Evolutionary conservation across 768 basidiomycete genomes (phyloP), one percentile per base, ranked within the genome.

Genomic region (Amanita polypyramis): DNA sequence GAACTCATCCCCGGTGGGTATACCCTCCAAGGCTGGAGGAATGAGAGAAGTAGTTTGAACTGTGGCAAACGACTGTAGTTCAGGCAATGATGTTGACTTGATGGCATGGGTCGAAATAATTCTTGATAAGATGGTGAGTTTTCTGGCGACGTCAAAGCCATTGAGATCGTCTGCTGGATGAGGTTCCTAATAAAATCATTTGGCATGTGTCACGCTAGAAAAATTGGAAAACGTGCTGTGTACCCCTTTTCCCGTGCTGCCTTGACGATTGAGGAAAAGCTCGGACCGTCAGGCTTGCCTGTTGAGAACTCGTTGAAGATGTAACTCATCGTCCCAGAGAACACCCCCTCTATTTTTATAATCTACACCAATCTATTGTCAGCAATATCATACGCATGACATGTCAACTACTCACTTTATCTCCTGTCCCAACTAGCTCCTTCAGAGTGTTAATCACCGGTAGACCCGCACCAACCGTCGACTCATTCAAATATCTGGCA

Each of bases 241-340:
- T 94, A 99, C 1, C 96, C 96, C 56, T 90, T 88, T 58, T 88
- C 85, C 41, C 90, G 83, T 4, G 96, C 96, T 32, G 81, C 64
- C 50, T 77, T 77, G 47, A 99, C 95, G 30, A 98, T 83, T 20
- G 88, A 82, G 4, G 92, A 95, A 68, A 99, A 98, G 23, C 69
- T 68, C 1, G 83, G 82, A 0, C 84, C 85, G 42, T 76, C 75
- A 4, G 79, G 67, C 39, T 75, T 72, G 1, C 78, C 80, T 3
- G 79, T 82, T 2, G 88, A 83, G 69, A 93, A 90, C 53, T 92
- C 82, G 69, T 98, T 98, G 76, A 99, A 99, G 68, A 99, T 98
- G 70, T 98, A 99, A 61, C 86, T 91, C 74, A 99, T 80, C 2
- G 96, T 99, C 7, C 96, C 96, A 4, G 89, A 93, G 65, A 99